A percentile compares a stretch with the other conserved stretches of the same genome.
Conservation (phyloP, 2,329 filamentous ascomycete species). For the Pseudohalonectria lignicola region DNA sequence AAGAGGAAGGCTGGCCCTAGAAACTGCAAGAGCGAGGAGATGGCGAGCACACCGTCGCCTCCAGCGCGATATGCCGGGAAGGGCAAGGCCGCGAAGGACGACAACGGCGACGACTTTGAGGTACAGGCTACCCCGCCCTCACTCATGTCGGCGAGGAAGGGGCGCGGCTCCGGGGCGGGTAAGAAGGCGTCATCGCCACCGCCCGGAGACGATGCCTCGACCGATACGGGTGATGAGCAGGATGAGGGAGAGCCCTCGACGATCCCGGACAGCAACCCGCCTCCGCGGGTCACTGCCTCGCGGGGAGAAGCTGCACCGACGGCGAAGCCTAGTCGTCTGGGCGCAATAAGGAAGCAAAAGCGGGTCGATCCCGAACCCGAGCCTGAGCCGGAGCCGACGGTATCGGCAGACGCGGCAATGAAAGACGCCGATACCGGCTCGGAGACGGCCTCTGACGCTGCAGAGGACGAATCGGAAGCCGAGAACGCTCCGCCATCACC, state of each 20-base stretch:
- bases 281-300: conserved; percentile 9
- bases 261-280: conserved; percentile 10
- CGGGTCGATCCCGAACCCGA: no score
- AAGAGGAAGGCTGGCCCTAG: conserved; percentile 4
- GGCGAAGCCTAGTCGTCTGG: conserved; percentile 18
- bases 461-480: conserved; percentile 22
- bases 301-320: no score
- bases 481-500: conserved; percentile 27
- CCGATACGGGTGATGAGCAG: background rate
- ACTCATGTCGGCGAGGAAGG: conserved; percentile 16
- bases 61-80: conserved; percentile 13
- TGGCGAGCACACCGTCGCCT: conserved; percentile 8
- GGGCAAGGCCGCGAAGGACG: conserved; percentile 34
- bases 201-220: conserved; percentile 9
- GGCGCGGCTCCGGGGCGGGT: background rate
- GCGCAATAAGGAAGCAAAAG: no score
- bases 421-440: conserved; percentile 11
- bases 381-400: no score
- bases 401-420: background rate
- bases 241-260: no score
- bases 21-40: no score
- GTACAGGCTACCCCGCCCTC: conserved; percentile 35
- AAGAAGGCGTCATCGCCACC: background rate
- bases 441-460: conserved; percentile 32
- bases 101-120: conserved; percentile 39